A percentile compares a stretch with the other conserved stretches of the same genome.
phyloP scores from a whole-genome alignment of 2,329 filamentous ascomycete genomes.

The Cordyceps cicadae region DNA sequence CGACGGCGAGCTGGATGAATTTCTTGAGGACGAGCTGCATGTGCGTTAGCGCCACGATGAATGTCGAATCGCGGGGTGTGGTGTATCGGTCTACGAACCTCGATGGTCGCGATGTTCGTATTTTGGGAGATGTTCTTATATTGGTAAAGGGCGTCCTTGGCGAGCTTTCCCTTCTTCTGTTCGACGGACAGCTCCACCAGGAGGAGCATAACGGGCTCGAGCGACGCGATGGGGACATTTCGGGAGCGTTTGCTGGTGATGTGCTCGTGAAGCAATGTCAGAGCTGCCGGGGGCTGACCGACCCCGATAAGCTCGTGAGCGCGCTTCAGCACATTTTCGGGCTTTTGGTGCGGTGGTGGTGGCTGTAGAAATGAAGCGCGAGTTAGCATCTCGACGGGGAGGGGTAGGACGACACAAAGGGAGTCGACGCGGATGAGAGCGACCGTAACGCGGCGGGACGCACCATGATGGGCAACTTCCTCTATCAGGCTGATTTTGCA shows the following conservation, averaged over 20 bases:
- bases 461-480: slow-evolving; percentile 46
- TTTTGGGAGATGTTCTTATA: slow-evolving; percentile 99
- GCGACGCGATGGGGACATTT: slow-evolving; percentile 89
- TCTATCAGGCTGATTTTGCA: slow-evolving; percentile 32
- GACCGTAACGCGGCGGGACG: slow-evolving; percentile 20
- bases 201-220: slow-evolving; percentile 97
- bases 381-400: slow-evolving; percentile 24
- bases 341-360: slow-evolving; percentile 93
- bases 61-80: background rate
- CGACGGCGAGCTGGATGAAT: slow-evolving; percentile 94
- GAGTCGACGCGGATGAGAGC: background rate
- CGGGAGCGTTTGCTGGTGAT: slow-evolving; percentile 96
- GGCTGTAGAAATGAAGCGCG: slow-evolving; percentile 46
- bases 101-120: slow-evolving; percentile 95
- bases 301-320: slow-evolving; percentile 98
- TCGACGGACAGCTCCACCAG: slow-evolving; percentile 96
- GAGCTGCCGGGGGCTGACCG: slow-evolving; percentile 81
- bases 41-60: slow-evolving; percentile 14
- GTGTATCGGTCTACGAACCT: slow-evolving; percentile 45
- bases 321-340: slow-evolving; percentile 98
- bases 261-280: slow-evolving; percentile 96
- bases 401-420: slow-evolving; percentile 17
- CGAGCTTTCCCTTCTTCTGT: slow-evolving; percentile 93
- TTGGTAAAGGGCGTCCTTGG: slow-evolving; percentile 97
- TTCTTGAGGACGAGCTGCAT: slow-evolving; percentile 79